Conservation (phyloP, 768 basidiomycete genomes). For the Lactifluus hygrophoroides region DNA sequence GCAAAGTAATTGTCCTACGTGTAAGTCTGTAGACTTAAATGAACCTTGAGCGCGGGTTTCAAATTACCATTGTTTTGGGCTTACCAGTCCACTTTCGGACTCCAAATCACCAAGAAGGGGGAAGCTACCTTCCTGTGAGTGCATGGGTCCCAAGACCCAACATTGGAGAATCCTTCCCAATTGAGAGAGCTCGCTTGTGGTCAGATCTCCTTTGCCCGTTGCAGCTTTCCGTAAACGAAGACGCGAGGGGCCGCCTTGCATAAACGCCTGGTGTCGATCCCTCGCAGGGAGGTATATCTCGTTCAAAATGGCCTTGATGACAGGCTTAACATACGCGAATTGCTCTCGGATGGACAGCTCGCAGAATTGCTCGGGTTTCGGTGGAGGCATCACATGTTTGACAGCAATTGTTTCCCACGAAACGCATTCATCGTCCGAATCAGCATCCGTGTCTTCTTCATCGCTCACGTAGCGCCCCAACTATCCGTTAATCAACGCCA, state of each 20-base stretch:
- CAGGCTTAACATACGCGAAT: constrained; percentile 56
- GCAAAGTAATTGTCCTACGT: not conserved
- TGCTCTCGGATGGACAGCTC: constrained; percentile 47
- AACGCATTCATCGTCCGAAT: constrained; percentile 21
- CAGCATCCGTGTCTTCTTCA: constrained; percentile 26
- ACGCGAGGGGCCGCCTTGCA: constrained; percentile 48
- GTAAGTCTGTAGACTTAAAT: constrained; percentile 5
- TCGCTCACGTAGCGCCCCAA: constrained; percentile 50
- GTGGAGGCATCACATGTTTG: constrained; percentile 35
- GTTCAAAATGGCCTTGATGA: constrained; percentile 51
- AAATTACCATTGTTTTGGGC: not conserved
- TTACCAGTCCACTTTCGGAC: constrained; percentile 9
- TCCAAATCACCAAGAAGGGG: constrained; percentile 2
- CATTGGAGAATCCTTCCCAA: constrained; percentile 27
- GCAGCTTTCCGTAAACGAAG: constrained; percentile 29
- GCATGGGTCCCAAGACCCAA: constrained; percentile 26
- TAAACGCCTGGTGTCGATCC: constrained; percentile 42
- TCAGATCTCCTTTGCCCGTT: constrained; percentile 33
- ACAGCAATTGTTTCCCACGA: constrained; percentile 28
- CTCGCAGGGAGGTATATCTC: constrained; percentile 46
- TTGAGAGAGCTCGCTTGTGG: constrained; percentile 31
- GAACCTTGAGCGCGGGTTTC: not conserved
- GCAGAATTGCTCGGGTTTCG: constrained; percentile 36
- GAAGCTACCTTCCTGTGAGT: not conserved
- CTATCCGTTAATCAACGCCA: constrained; percentile 24